Base-by-base conservation (phyloP, 2,329 filamentous ascomycete genomes). In the Epicoccum sorghinum region DNA sequence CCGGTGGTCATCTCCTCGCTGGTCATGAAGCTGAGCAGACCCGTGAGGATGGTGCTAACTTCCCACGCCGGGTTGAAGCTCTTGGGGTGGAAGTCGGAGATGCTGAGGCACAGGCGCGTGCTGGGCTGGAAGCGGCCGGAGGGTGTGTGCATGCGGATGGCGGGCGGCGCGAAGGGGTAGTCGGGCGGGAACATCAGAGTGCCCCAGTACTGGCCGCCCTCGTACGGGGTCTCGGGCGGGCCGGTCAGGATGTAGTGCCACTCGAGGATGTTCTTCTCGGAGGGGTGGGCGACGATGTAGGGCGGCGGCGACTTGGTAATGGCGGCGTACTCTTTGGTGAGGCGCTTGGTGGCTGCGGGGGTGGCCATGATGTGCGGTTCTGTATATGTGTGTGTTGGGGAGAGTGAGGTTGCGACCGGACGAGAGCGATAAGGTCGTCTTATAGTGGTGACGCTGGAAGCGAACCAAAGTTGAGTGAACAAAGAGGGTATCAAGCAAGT, bases 51-150 rank as follows among this genome's bases (percentile, higher is more conserved):
- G 0, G 95, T 99, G 49, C 89, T 93, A 7, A 99, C 95, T 71
- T 96, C 93, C 95, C 95, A 99, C 1, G 95, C 93, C 2, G 95
- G 95, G 74, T 99, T 99, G 81, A 98, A 99, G 25, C 89, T 93
- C 75, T 96, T 96, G 4, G 95, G 95, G 73, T 99, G 95, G 78
- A 98, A 99, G 73, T 99, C 95, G 67, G 89, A 93, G 69, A 99
- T 99, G 71, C 90, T 96, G 42, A 99, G 88, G 70, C 95, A 99
- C 22, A 99, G 86, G 44, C 95, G 86, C 12, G 91, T 93, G 1
- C 89, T 95, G 2, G 93, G 91, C 74, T 96, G 91, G 79, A 99
- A 99, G 70, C 95, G 90, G 55, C 95, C 95, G 10, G 89, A 93
- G 1, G 95, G 95, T 0, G 95, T 99, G 81, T 98, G 95, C 95